Conservation (phyloP, 83 land plant genomes). For the Thuja plicata region DNA sequence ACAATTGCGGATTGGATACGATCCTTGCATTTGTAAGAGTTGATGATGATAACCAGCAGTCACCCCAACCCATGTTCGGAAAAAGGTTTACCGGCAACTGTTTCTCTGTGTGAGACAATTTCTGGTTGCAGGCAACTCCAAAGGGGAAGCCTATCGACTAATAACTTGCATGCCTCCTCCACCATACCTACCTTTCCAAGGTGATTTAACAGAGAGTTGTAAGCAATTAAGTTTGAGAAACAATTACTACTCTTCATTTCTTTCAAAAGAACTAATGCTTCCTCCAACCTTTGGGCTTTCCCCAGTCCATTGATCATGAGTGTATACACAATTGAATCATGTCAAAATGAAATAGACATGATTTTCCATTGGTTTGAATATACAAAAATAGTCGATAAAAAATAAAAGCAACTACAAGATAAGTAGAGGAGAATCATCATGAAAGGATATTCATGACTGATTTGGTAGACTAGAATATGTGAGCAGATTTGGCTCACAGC, state of each 20-base stretch:
- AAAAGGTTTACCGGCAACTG: no score
- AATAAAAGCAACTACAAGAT: conserved; percentile 21
- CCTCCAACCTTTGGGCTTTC: conserved; percentile 49
- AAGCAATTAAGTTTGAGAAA: conserved; percentile 63
- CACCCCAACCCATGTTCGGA: no score
- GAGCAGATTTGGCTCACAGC: conserved; percentile 55
- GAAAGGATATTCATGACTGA: conserved; percentile 5
- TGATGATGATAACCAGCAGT: no score
- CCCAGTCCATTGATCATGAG: conserved; percentile 73
- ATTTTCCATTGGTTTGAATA: background rate
- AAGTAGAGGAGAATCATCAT: background rate
- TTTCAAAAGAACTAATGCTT: conserved; percentile 57
- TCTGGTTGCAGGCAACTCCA: no score
- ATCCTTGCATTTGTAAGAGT: no score
- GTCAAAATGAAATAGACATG: background rate
- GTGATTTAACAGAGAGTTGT: conserved; percentile 60
- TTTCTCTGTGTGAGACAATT: no score
- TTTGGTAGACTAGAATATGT: conserved; percentile 66
- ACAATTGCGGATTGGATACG: no score
- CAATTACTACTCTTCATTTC: conserved; percentile 66
- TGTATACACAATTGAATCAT: conserved; percentile 47
- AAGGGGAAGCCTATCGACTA: no score
- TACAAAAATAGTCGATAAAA: background rate
- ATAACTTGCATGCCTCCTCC: conserved; percentile 51
- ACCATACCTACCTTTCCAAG: conserved; percentile 69